These are phyloP conservation scores for Cladophialophora chaetospira DNA, from an alignment of 2,329 filamentous ascomycete species.

Conservation along the genomic window DNA sequence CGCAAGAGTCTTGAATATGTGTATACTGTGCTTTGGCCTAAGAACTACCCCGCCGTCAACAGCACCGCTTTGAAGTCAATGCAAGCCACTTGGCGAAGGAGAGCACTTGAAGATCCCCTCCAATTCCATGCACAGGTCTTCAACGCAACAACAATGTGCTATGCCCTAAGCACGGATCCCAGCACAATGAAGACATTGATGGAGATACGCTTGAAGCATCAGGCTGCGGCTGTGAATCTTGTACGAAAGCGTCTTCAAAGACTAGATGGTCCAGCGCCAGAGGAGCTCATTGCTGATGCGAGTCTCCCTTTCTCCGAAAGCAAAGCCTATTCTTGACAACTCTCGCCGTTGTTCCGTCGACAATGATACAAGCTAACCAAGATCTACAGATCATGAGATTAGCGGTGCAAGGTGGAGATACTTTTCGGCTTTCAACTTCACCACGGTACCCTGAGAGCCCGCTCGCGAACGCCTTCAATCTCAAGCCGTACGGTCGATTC, in stretches of 20 bases:
- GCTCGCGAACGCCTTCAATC: not conserved
- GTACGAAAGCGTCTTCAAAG: not conserved
- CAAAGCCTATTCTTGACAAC: too few species aligned
- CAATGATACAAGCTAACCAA: too few species aligned
- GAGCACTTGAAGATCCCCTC: not conserved
- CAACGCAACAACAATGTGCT: not conserved
- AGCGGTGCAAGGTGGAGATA: not conserved
- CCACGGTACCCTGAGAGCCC: not conserved
- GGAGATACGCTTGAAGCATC: conserved; percentile 2
- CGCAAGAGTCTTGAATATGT: conserved; percentile 6
- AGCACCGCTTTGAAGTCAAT: not conserved
- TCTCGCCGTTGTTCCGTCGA: too few species aligned
- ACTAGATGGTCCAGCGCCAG: not conserved
- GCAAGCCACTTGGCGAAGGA: not conserved
- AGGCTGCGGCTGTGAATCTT: not conserved
- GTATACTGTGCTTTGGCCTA: conserved; percentile 1
- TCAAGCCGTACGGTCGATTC: not conserved
- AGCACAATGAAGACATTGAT: not conserved
- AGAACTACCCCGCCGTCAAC: not conserved
- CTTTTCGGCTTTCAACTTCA: not conserved
- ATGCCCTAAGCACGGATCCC: not conserved
- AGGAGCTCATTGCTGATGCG: not conserved
- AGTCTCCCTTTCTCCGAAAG: too few species aligned
- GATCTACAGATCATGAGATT: conserved; percentile 5
- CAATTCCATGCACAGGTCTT: conserved; percentile 1